Percentiles rank a stretch among this genome's conserved stretches.
Conservation (phyloP, 371 early-diverging fungal genomes). For the Blastocladiella emersonii region DNA sequence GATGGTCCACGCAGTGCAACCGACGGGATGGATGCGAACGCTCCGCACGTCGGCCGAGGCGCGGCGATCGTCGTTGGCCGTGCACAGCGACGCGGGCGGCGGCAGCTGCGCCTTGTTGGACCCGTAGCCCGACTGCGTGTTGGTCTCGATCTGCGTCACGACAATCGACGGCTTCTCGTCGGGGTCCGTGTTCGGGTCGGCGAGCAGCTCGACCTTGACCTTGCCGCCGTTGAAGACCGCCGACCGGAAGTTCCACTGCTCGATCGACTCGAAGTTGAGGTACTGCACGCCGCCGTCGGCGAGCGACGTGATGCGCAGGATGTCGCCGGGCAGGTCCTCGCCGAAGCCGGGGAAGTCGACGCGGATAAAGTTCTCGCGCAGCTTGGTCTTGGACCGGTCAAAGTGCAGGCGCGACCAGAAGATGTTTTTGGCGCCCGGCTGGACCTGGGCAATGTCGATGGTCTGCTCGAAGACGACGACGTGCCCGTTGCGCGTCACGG, state of each 20-base stretch:
- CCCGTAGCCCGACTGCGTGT: too few species aligned
- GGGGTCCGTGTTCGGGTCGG: background rate
- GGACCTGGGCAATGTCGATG: background rate
- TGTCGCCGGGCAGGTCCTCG: background rate
- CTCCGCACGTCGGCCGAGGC: background rate
- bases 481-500: too few species aligned
- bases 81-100: too few species aligned
- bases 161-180: too few species aligned
- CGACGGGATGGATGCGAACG: background rate
- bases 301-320: background rate
- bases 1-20: slow-evolving; percentile 5
- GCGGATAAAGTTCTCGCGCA: background rate
- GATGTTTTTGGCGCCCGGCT: background rate
- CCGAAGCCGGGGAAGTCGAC: background rate
- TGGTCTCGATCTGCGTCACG: too few species aligned
- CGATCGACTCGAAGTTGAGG: background rate
- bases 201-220: background rate
- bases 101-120: too few species aligned
- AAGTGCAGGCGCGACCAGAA: background rate
- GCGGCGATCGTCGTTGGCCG: background rate
- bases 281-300: slow-evolving; percentile 3
- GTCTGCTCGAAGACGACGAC: background rate
- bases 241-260: background rate
- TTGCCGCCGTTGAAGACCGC: slow-evolving; percentile 8
- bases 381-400: background rate